Conservation (phyloP, 2,329 filamentous ascomycete species). For the Trichophyton schoenleinii region DNA sequence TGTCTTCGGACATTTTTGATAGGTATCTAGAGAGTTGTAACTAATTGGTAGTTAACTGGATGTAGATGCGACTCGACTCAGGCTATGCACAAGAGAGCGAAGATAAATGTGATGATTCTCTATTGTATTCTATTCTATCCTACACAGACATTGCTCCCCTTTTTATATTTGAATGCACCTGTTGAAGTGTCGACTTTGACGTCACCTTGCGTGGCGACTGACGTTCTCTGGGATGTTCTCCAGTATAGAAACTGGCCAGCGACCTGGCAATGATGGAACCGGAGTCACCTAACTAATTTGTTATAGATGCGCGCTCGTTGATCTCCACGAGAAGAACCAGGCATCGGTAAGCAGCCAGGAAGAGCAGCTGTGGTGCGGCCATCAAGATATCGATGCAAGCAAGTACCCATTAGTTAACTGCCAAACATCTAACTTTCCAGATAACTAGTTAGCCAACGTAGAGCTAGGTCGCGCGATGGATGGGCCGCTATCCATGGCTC, state of each 20-base stretch:
- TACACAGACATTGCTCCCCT: not conserved
- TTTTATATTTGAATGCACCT: not conserved
- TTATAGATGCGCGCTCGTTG: no score
- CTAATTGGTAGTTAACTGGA: no score
- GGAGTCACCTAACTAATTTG: not conserved
- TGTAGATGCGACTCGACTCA: no score
- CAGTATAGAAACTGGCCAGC: not conserved
- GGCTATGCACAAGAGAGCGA: not conserved
- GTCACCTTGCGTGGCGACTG: not conserved
- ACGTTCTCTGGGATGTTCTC: not conserved
- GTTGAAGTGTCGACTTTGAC: not conserved
- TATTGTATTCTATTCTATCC: not conserved
- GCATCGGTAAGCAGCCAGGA: no score
- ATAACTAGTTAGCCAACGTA: no score
- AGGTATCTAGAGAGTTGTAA: not conserved
- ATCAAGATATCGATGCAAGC: no score
- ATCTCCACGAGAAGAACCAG: no score
- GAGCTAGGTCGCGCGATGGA: not conserved
- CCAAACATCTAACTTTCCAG: no score
- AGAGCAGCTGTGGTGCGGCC: no score
- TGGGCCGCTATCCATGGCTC: not conserved
- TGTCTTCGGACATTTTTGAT: not conserved
- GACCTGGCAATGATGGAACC: not conserved
- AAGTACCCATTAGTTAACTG: no score
- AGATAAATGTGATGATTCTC: not conserved